Evolutionary conservation across 2,329 filamentous ascomycete genomes (phyloP).

Genomic region (Hypocreales sp.): DNA sequence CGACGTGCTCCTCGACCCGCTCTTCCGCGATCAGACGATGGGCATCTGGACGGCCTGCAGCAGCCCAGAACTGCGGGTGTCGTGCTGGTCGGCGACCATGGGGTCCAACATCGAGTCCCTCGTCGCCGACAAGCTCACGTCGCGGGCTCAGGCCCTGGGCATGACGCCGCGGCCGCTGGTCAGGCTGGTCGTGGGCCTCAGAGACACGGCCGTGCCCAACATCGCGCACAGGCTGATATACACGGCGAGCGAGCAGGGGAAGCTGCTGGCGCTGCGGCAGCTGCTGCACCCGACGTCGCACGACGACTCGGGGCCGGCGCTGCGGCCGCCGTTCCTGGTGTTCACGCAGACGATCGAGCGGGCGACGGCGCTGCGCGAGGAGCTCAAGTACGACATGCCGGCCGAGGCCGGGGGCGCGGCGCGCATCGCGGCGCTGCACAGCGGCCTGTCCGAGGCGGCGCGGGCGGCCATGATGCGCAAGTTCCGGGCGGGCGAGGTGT

Average conservation of each 20-base stretch:
- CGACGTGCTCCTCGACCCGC: constrained; percentile 79
- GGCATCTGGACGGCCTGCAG: constrained; percentile 70
- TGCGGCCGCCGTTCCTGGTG: constrained; percentile 82
- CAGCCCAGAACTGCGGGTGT: constrained; percentile 52
- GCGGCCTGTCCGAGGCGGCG: constrained; percentile 60
- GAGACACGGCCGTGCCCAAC: constrained; percentile 89
- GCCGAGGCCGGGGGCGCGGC: constrained; percentile 70
- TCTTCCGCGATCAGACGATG: constrained; percentile 82
- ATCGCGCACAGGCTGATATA: constrained; percentile 82
- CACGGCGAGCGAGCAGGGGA: constrained; percentile 83
- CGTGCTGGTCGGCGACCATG: constrained; percentile 95
- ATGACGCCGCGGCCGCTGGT: constrained; percentile 39
- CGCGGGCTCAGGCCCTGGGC: constrained; percentile 27
- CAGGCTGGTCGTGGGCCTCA: constrained; percentile 85
- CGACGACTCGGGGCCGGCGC: constrained; percentile 35
- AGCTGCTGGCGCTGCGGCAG: constrained; percentile 80
- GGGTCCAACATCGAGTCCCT: constrained; percentile 80
- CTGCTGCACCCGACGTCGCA: constrained; percentile 61
- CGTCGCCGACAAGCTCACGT: constrained; percentile 49
- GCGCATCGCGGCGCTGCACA: constrained; percentile 81
- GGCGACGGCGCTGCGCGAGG: constrained; percentile 72
- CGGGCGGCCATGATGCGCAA: constrained; percentile 73
- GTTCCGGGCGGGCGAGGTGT: constrained; percentile 84
- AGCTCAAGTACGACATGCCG: constrained; percentile 90
- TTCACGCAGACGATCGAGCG: constrained; percentile 94